Conservation (phyloP, 2,329 filamentous ascomycete species). For the Purpureocillium lavendulum region DNA sequence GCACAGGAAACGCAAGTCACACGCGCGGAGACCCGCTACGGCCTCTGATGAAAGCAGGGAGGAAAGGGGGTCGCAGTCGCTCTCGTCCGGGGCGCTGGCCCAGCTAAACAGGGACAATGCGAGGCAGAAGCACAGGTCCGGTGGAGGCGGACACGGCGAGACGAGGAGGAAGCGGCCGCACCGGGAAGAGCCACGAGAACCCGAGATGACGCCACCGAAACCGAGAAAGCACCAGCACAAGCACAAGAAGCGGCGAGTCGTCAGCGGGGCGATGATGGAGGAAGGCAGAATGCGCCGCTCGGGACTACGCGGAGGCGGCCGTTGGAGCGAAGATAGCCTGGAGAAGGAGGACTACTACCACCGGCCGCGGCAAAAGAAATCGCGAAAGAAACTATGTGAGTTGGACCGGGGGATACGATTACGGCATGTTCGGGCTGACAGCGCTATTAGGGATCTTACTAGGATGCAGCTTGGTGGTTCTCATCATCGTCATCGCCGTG, state of each 20-base stretch:
- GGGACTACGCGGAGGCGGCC: constrained; percentile 34
- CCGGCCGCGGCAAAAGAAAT: constrained; percentile 33
- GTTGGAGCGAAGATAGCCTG: constrained; percentile 32
- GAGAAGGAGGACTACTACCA: constrained; percentile 41
- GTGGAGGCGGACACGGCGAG: constrained; percentile 7
- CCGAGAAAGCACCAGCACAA: constrained; percentile 27
- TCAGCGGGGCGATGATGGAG: constrained; percentile 62
- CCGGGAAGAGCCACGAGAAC: constrained; percentile 5
- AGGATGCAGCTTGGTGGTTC: constrained; percentile 41
- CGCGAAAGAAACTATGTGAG: constrained; percentile 55
- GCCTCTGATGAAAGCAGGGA: constrained; percentile 23
- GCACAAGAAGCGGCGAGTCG: constrained; percentile 50
- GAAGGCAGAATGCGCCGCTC: constrained; percentile 44
- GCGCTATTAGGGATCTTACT: constrained; percentile 43
- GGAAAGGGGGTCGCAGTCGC: constrained; percentile 16
- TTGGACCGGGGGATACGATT: constrained; percentile 5
- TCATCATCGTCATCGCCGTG: constrained; percentile 60
- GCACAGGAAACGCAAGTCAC: constrained; percentile 26
- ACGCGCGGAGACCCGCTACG: constrained; percentile 21
- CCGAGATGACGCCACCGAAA: constrained; percentile 9
- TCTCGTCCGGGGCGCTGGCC: constrained; percentile 51
- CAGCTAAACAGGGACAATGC: constrained; percentile 55
- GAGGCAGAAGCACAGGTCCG: constrained; percentile 38
- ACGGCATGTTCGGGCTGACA: constrained; percentile 14
- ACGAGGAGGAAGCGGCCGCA: constrained; percentile 6